Evolutionary conservation across 495 filamentous ascomycete species (phyloP).

Genomic region (Usnea hakonensis): DNA sequence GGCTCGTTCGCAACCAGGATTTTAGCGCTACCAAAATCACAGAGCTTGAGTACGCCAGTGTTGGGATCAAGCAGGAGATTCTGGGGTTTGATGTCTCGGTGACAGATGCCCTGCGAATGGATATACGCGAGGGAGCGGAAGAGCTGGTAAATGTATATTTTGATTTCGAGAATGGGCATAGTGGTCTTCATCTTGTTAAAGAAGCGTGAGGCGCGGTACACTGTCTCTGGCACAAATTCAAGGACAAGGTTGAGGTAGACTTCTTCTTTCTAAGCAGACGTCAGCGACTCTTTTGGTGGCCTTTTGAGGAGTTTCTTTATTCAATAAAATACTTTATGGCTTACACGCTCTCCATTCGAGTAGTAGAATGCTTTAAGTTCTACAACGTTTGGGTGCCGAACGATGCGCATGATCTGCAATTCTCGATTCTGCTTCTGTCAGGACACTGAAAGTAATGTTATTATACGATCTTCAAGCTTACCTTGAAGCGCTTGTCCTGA

Average conservation of each 20-base stretch:
- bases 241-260: conserved; percentile 98
- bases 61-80: conserved; percentile 88
- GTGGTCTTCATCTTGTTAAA: conserved; percentile 99
- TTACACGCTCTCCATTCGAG: conserved; percentile 94
- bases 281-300: conserved; percentile 4
- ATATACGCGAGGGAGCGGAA: conserved; percentile 98
- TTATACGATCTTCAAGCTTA: conserved; percentile 27
- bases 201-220: conserved; percentile 95
- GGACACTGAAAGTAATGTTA: conserved; percentile 30
- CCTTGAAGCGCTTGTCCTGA: conserved; percentile 99
- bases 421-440: conserved; percentile 71
- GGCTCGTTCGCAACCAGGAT: conserved; percentile 98
- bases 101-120: conserved; percentile 98
- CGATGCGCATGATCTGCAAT: conserved; percentile 98
- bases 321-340: conserved; percentile 26
- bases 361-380: conserved; percentile 99
- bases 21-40: conserved; percentile 98
- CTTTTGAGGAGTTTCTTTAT: not conserved
- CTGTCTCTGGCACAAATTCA: conserved; percentile 96
- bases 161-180: conserved; percentile 97
- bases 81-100: conserved; percentile 98
- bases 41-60: conserved; percentile 90
- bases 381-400: conserved; percentile 96
- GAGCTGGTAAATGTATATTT: conserved; percentile 99
- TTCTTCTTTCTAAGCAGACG: conserved; percentile 76